Conservation (phyloP, 352 stramenopile species). For the Phytophthora sp. region DNA sequence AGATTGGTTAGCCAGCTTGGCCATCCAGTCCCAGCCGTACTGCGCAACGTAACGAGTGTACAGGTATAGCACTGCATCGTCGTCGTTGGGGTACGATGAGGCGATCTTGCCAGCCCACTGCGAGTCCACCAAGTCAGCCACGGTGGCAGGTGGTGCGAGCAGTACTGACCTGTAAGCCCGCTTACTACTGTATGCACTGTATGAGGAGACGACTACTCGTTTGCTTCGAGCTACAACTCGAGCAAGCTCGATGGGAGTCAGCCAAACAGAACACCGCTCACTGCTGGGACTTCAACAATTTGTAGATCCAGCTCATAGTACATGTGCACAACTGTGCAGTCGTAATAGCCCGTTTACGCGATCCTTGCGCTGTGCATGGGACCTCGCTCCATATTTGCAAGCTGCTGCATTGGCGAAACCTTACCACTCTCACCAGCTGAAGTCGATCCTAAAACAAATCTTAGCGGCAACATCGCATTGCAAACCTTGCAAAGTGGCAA, state of each 20-base stretch:
- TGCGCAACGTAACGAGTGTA: conserved; percentile 49
- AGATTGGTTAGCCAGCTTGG: conserved; percentile 44
- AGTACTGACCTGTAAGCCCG: no score
- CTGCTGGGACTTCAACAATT: no score
- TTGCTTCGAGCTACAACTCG: no score
- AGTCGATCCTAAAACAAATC: no score
- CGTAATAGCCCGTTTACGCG: background rate
- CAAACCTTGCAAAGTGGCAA: no score
- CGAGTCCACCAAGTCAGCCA: conserved; percentile 33
- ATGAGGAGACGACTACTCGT: no score
- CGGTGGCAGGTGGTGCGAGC: conserved; percentile 9
- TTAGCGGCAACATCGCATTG: no score
- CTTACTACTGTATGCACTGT: no score
- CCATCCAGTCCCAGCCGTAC: conserved; percentile 59
- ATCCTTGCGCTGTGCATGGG: background rate
- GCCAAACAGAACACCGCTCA: no score
- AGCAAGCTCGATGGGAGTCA: no score
- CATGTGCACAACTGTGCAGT: background rate
- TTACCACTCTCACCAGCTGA: background rate
- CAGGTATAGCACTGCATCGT: conserved; percentile 53
- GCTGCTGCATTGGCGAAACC: background rate
- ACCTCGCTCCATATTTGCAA: no score
- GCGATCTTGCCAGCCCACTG: conserved; percentile 47
- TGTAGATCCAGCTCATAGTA: no score
- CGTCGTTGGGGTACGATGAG: conserved; percentile 57